Evolutionary conservation across 768 basidiomycete species (phyloP).

Genomic region (Favolaschia claudopus): DNA sequence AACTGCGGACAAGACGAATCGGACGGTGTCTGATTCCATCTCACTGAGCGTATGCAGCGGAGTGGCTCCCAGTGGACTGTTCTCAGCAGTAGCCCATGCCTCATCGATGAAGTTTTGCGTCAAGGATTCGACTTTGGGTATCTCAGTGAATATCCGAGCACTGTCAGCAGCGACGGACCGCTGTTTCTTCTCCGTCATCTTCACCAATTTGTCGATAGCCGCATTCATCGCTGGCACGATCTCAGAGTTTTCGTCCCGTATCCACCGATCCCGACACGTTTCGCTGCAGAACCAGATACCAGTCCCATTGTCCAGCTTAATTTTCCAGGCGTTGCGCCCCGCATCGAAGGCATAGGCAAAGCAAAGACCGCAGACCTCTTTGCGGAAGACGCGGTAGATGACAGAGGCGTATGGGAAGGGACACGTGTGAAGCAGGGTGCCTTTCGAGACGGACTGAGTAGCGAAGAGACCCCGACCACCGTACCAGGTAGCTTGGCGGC

Average conservation of each 20-base stretch:
- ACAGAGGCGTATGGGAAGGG: conserved; percentile 62
- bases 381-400: conserved; percentile 67
- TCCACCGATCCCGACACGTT: conserved; percentile 55
- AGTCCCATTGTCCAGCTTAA: conserved; percentile 44
- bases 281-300: conserved; percentile 67
- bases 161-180: conserved; percentile 26
- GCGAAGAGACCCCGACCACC: conserved; percentile 66
- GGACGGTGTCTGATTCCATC: conserved; percentile 65
- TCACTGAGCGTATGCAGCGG: conserved; percentile 49
- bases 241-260: conserved; percentile 38
- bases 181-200: conserved; percentile 35
- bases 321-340: conserved; percentile 54
- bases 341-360: conserved; percentile 67
- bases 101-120: conserved; percentile 50
- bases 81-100: conserved; percentile 55
- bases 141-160: too few species aligned
- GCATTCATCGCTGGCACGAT: conserved; percentile 41
- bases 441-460: conserved; percentile 45
- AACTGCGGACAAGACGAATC: conserved; percentile 61
- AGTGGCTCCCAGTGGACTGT: conserved; percentile 25
- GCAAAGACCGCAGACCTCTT: conserved; percentile 72
- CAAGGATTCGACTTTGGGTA: too few species aligned
- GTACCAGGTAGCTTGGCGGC: conserved; percentile 43
- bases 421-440: conserved; percentile 53
- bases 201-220: conserved; percentile 44